Evolutionary conservation across 208 protist genomes (phyloP), one percentile per base, ranked within the genome.

Genomic region (Leishmania mexicana): DNA sequence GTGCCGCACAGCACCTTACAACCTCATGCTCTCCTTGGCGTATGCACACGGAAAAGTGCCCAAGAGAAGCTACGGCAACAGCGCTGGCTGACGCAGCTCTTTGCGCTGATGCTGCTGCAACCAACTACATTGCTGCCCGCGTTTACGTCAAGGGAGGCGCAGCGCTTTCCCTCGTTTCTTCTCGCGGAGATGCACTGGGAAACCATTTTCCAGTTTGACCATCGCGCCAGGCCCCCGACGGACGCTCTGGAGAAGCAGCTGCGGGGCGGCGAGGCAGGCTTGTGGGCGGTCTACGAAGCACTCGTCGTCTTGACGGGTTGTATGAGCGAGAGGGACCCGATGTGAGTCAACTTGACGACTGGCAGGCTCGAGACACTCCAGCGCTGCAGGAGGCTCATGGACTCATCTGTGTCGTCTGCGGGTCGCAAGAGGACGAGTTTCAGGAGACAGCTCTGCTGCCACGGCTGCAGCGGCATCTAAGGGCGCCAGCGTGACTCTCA

Each of bases 351-450:
- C 62, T 40, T 40, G 38, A 54, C 1, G 71, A 49, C 21, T 78
- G 45, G 54, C 70, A 83, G 15, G 60, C 24, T 0, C 45, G 70
- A 7, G 24, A 53, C 24, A 70, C 84, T 2, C 89, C 82, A 2
- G 45, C 60, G 53, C 81, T 88, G 58, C 72, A 64, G 0, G 31
- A 64, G 38, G 85, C 89, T 1, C 65, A 65, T 0, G 31, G 77
- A 49, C 68, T 90, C 40, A 85, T 93, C n/a, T 89, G 86, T 31
- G 62, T 80, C 8, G 62, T 89, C 24, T 83, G 88, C 68, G 58
- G 67, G 8, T 77, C 60, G 13, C 82, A 70, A 3, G 81, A 86
- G 67, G 81, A 73, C 13, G 85, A 89, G 74, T 91, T 84, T 38
- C 38, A 86, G 21, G 83, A 90, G 49, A 60, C 47, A 42, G 57